Evolutionary conservation across 495 filamentous ascomycete species (phyloP).

Genomic region (Chaetomium tenue): DNA sequence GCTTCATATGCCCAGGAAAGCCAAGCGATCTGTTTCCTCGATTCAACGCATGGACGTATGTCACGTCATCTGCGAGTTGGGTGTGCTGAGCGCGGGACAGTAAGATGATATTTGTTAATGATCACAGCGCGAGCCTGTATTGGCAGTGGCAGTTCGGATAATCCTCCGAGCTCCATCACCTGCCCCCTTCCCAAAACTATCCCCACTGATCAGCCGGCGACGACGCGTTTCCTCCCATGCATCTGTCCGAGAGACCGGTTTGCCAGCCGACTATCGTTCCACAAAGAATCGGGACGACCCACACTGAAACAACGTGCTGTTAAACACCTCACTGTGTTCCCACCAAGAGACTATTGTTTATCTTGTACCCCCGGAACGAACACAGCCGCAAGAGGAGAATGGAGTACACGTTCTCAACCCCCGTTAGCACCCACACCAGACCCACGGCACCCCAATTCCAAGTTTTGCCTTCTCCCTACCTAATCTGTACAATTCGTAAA

Average conservation of each 20-base stretch:
- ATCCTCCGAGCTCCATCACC: background rate
- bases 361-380: background rate
- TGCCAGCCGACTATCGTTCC: background rate
- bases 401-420: too few relatives aligned
- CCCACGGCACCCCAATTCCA: conserved; percentile 4
- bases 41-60: background rate
- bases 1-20: conserved; percentile 19
- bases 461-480: conserved; percentile 16
- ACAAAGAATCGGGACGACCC: conserved; percentile 1
- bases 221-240: background rate
- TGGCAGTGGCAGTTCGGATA: background rate
- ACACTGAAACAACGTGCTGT: background rate
- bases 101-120: too few relatives aligned
- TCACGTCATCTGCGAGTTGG: background rate
- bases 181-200: background rate
- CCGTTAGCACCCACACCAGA: background rate
- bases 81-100: background rate
- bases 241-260: background rate
- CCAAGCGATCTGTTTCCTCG: background rate
- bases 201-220: conserved; percentile 5
- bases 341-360: background rate
- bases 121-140: background rate
- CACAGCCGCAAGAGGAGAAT: background rate
- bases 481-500: background rate
- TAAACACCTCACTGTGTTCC: background rate